Conservation (phyloP, 2,329 filamentous ascomycete species). For the Penicillium hesseltinei region DNA sequence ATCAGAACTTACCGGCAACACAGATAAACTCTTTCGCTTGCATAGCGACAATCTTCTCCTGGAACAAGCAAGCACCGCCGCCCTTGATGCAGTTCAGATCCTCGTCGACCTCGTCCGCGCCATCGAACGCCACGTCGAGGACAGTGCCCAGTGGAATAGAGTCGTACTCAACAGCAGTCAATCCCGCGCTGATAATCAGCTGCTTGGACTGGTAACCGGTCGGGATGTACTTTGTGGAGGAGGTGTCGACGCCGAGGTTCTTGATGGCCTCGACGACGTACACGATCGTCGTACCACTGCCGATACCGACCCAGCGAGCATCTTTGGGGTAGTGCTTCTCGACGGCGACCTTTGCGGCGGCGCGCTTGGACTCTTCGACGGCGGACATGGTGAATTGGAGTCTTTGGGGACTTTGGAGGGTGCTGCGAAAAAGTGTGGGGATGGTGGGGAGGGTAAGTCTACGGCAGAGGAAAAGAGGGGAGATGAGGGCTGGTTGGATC, state of each 20-base stretch:
- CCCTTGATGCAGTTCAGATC: constrained; percentile 97
- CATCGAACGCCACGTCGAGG: constrained; percentile 92
- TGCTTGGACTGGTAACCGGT: constrained; percentile 90
- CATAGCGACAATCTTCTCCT: constrained; percentile 92
- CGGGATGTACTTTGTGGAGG: constrained; percentile 77
- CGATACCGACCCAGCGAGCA: constrained; percentile 62
- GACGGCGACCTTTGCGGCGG: constrained; percentile 59
- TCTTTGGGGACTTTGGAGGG: constrained; percentile 8
- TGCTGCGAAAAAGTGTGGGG: constrained; percentile 6
- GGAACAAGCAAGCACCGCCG: constrained; percentile 93
- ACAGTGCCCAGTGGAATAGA: constrained; percentile 62
- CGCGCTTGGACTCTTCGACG: constrained; percentile 58
- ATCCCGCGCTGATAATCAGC: constrained; percentile 74
- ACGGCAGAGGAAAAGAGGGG: constrained; percentile 15
- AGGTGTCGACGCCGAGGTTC: constrained; percentile 45
- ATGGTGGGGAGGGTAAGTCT: constrained; percentile 4
- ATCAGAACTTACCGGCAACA: constrained; percentile 64
- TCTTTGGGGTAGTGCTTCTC: constrained; percentile 58
- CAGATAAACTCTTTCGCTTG: constrained; percentile 82
- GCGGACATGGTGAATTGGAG: constrained; percentile 34
- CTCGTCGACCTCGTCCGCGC: constrained; percentile 93
- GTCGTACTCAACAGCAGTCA: constrained; percentile 75
- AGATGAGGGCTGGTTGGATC: constrained; percentile 11
- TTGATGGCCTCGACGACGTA: constrained; percentile 67
- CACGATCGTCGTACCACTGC: constrained; percentile 64